Percentiles rank a stretch among this genome's conserved stretches.
Evolutionary conservation across 2,329 filamentous ascomycete species (phyloP).

Genomic region (Claviceps maximensis): DNA sequence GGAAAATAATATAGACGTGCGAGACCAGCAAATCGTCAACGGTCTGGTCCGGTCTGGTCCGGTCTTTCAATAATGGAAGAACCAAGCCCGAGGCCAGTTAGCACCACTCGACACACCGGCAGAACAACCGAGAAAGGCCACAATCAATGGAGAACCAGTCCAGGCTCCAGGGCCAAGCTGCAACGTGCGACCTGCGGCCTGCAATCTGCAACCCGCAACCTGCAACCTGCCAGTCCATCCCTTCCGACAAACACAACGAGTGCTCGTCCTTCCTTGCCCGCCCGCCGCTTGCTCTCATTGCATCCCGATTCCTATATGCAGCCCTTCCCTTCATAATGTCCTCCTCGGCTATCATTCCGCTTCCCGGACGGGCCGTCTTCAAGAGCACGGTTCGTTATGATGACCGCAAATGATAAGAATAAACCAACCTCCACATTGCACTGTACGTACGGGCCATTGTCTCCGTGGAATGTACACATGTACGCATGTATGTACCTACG

Average conservation of each 20-base stretch:
- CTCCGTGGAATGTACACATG: not conserved
- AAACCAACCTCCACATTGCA: not conserved
- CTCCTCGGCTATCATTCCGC: constrained; percentile 4
- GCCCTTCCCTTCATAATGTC: constrained; percentile 1
- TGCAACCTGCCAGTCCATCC: not conserved
- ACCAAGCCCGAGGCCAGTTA: not conserved
- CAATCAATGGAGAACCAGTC: not conserved
- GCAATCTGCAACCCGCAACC: not conserved
- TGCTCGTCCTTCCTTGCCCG: not conserved
- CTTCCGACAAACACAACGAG: no score
- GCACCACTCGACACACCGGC: not conserved
- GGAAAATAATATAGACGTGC: constrained; percentile 2
- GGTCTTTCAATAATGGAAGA: no score
- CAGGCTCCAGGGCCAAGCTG: not conserved
- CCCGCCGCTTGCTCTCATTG: not conserved
- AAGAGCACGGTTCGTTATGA: constrained; percentile 3
- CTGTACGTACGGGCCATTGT: not conserved
- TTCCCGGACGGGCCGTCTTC: constrained; percentile 6
- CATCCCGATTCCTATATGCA: constrained; percentile 4
- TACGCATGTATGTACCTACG: not conserved
- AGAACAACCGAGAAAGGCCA: not conserved
- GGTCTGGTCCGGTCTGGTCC: no score
- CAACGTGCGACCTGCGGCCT: not conserved
- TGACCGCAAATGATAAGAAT: not conserved
- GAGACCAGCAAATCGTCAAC: not conserved